Evolutionary conservation across 1,284 basidiomycete species (phyloP).

Genomic region (Sparassis latifolia): DNA sequence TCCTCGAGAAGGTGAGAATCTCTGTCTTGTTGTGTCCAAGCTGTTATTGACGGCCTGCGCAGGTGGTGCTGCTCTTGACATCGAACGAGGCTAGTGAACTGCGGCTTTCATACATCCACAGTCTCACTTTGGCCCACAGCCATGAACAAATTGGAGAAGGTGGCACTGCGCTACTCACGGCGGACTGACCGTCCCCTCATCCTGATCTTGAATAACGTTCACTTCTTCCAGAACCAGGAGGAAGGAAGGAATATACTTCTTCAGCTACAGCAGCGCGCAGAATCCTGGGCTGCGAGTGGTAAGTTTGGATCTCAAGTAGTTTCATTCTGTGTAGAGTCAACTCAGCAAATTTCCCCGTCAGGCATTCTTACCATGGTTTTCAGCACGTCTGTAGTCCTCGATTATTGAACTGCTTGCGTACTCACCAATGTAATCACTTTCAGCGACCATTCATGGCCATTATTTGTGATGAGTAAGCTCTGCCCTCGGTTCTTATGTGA

Average conservation of each 20-base stretch:
- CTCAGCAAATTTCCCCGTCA: slow-evolving; percentile 20
- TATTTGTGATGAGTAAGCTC: slow-evolving; percentile 53
- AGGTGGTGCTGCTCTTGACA: slow-evolving; percentile 76
- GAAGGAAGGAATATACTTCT: slow-evolving; percentile 71
- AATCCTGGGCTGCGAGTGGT: slow-evolving; percentile 80
- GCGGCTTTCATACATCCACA: background rate
- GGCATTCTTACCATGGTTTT: slow-evolving; percentile 78
- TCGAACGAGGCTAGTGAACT: slow-evolving; percentile 59
- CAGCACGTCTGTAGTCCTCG: slow-evolving; percentile 47
- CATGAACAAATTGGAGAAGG: slow-evolving; percentile 82
- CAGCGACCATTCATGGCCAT: slow-evolving; percentile 79
- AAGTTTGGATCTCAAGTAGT: slow-evolving; percentile 16
- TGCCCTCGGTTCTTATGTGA: background rate
- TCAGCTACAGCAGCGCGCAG: slow-evolving; percentile 80
- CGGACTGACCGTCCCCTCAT: slow-evolving; percentile 64
- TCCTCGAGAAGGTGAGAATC: slow-evolving; percentile 60
- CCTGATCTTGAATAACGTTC: slow-evolving; percentile 73
- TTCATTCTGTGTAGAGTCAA: background rate
- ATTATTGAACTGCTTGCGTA: background rate
- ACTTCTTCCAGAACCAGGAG: slow-evolving; percentile 77
- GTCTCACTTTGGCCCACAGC: slow-evolving; percentile 32
- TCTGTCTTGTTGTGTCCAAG: background rate
- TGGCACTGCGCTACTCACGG: slow-evolving; percentile 60
- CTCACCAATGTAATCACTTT: slow-evolving; percentile 9
- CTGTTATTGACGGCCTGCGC: background rate